Evolutionary conservation across 129 eudicot genomes (phyloP).

Genomic region (carrot (Daucus carota)): DH1_v3.0 NC_030382.2:41549001-41549500

Average conservation of each 20-base stretch:
- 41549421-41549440: no score
- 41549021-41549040: constrained; percentile 5
- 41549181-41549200: background rate
- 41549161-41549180: background rate
- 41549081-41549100: constrained; percentile 63
- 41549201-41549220: background rate
- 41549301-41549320: background rate
- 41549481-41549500: background rate
- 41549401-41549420: background rate
- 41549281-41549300: background rate
- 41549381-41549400: background rate
- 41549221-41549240: background rate
- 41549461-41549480: background rate
- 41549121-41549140: constrained; percentile 63
- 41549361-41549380: no score
- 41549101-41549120: constrained; percentile 30
- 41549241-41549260: background rate
- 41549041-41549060: constrained; percentile 5
- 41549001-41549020: background rate
- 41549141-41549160: constrained; percentile 15
- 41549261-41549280: background rate
- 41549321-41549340: background rate
- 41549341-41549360: background rate
- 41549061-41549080: constrained; percentile 70
- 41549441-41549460: background rate